Base-by-base conservation (phyloP, 768 basidiomycete species). In the Boletus sp. region DNA sequence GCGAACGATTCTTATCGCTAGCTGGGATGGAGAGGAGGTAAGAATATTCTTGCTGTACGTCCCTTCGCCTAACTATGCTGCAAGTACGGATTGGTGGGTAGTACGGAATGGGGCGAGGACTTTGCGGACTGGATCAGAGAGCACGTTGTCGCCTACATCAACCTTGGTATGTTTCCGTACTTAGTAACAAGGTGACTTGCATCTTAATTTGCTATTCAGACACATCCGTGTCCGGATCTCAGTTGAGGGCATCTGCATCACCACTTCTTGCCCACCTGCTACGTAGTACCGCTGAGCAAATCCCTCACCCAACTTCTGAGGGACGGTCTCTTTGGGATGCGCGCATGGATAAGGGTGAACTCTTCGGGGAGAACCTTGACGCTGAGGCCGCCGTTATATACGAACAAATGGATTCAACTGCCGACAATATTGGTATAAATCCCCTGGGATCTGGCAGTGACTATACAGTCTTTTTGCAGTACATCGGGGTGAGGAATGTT, bases 51-150 rank as follows among this genome's bases (percentile, higher is more conserved):
- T 46, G 7, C 30, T 10, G 15, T 41, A 20, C 4, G 29, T 35
- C 30, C 20, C n/a, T 52, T 65, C 3, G 14, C 28, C 47, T 58
- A 40, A 57, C 39, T 17, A 49, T 53, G 17, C 6, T 30, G 7
- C 52, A 75, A 81, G 80, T 81, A 82, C 52, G 91, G 90, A 24
- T 77, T 94, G 44, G 71, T 92, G 37, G 96, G 96, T 20, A 90
- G 87, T 67, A 94, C 92, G 5, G 96, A 98, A 75, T 97, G 90
- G 83, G 93, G 86, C 3, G 96, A 98, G 70, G 96, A 98, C 67
- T 98, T 96, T 66, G 67, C 84, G 0, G 78, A 83, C 15, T 96
- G 89, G 85, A 83, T 98, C 39, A 78, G 82, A 40, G 76, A 87
- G 35, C 82, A 95, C 58, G 90, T 89, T 47, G 94, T 92, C 17